Percentiles rank a stretch among this genome's conserved stretches.
Evolutionary conservation across 1,284 basidiomycete species (phyloP).

Genomic region (Irpex sp.): DNA sequence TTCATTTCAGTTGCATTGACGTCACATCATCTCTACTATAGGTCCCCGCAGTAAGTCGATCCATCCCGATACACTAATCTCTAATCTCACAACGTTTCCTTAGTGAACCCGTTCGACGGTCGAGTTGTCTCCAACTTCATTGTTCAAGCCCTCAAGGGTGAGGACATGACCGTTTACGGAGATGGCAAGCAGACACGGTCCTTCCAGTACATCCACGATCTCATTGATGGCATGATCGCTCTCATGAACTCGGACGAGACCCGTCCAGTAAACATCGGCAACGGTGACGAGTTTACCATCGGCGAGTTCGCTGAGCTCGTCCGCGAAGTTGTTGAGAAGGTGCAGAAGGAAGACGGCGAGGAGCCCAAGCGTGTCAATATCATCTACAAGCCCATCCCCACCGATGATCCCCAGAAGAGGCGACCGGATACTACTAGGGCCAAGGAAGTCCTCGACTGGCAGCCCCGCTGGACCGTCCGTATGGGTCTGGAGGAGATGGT

Average conservation of each 20-base stretch:
- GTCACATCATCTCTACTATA: slow-evolving; percentile 13
- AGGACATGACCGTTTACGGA: slow-evolving; percentile 96
- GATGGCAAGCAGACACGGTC: slow-evolving; percentile 95
- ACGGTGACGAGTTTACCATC: slow-evolving; percentile 92
- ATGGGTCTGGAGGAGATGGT: slow-evolving; percentile 96
- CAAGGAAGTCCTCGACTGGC: slow-evolving; percentile 83
- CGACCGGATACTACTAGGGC: slow-evolving; percentile 91
- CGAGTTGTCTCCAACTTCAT: slow-evolving; percentile 99
- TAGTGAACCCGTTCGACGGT: slow-evolving; percentile 95
- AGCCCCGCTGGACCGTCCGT: slow-evolving; percentile 87
- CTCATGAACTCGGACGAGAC: slow-evolving; percentile 91
- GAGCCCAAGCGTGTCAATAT: slow-evolving; percentile 64
- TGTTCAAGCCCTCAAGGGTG: slow-evolving; percentile 91
- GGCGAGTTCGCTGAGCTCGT: slow-evolving; percentile 87
- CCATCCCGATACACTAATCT: background rate
- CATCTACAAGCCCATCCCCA: slow-evolving; percentile 82
- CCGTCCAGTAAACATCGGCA: slow-evolving; percentile 94
- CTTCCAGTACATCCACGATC: slow-evolving; percentile 91
- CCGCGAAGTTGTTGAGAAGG: slow-evolving; percentile 84
- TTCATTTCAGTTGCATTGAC: background rate
- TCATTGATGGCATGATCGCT: slow-evolving; percentile 80
- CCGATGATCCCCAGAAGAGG: slow-evolving; percentile 93
- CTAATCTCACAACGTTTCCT: slow-evolving; percentile 17
- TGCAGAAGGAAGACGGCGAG: slow-evolving; percentile 79
- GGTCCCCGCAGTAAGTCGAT: slow-evolving; percentile 45